Evolutionary conservation across 176 grass and related monocot species (phyloP).

Genomic region (Poa annua): DNA sequence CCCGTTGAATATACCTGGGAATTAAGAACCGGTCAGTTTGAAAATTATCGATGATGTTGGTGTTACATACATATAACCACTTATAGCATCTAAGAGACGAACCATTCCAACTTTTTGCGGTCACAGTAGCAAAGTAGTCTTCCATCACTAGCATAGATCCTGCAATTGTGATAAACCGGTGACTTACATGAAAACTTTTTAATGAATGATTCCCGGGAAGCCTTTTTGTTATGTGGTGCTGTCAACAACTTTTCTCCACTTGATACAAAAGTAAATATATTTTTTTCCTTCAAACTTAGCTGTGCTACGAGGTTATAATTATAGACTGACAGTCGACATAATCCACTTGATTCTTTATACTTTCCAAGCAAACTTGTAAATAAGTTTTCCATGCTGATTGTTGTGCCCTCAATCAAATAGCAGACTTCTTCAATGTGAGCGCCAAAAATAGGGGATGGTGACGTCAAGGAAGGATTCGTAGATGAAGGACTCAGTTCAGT

Average conservation of each 20-base stretch:
- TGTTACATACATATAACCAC: slow-evolving; percentile 31
- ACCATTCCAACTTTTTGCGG: slow-evolving; percentile 96
- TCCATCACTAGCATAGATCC: slow-evolving; percentile 95
- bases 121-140: slow-evolving; percentile 97
- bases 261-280: slow-evolving; percentile 62
- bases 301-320: slow-evolving; percentile 76
- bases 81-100: slow-evolving; percentile 32
- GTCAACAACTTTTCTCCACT: slow-evolving; percentile 54
- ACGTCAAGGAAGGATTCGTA: slow-evolving; percentile 42
- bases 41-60: slow-evolving; percentile 17
- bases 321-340: slow-evolving; percentile 77
- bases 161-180: slow-evolving; percentile 97
- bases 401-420: slow-evolving; percentile 54
- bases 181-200: slow-evolving; percentile 96
- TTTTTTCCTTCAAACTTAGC: slow-evolving; percentile 65
- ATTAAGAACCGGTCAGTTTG: slow-evolving; percentile 34
- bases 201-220: slow-evolving; percentile 82
- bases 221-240: slow-evolving; percentile 57
- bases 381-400: slow-evolving; percentile 56
- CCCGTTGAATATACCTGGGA: slow-evolving; percentile 75
- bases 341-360: slow-evolving; percentile 58
- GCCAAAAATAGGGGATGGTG: slow-evolving; percentile 64
- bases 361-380: slow-evolving; percentile 72
- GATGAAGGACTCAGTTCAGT: slow-evolving; percentile 50
- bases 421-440: slow-evolving; percentile 74